Base-by-base conservation (phyloP, 2,329 filamentous ascomycete species). In the Huntiella abstrusa region DNA sequence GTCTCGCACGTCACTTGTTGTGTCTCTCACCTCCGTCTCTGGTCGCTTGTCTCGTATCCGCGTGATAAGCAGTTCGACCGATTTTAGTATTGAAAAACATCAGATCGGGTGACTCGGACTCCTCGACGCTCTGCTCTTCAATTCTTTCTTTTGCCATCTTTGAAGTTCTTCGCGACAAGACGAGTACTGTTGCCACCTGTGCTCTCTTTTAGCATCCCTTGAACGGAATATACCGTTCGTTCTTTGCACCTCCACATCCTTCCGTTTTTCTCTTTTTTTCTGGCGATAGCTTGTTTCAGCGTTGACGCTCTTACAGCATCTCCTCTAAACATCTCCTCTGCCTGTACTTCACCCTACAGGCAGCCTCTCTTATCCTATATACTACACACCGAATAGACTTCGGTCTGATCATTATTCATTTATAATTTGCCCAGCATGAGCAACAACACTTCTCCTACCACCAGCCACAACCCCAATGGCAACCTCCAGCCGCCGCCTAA, bases 371-470 rank as follows among this genome's bases (percentile, higher is more conserved):
- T 38, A 45, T 34, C 43, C 22, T 28, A 28, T 28, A 28, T 28
- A 28, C 22, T 28, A 28, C 8, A 28, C 22, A 28, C 22, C 22
- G 22, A 28, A 28, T 28, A 28, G 22, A 28, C 22, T 28, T 28
- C 22, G 22, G 22, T 28, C 41, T 47, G 33, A 41, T 39, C 43
- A 16, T 32, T 34, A 38, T 33, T 41, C 17, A 32, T n/a, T 13
- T 16, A 16, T 19, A 41, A 41, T n/a, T 32, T 39, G 37, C 15
- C 12, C 37, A 15, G 8, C n/a, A 15, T 32, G 13, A 16, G 15
- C 11, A 41, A 63, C 67, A 61, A 54, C 60, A 83, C 83, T 78
- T 77, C 65, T 56, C 64, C 66, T 57, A 61, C 15, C 6, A 64
- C 54, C 57, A 59, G 50, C 53, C 55, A 43, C 56, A 59, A 57